phyloP scores from a whole-genome alignment of 768 basidiomycete species.

The Boletus subparvulus region DNA sequence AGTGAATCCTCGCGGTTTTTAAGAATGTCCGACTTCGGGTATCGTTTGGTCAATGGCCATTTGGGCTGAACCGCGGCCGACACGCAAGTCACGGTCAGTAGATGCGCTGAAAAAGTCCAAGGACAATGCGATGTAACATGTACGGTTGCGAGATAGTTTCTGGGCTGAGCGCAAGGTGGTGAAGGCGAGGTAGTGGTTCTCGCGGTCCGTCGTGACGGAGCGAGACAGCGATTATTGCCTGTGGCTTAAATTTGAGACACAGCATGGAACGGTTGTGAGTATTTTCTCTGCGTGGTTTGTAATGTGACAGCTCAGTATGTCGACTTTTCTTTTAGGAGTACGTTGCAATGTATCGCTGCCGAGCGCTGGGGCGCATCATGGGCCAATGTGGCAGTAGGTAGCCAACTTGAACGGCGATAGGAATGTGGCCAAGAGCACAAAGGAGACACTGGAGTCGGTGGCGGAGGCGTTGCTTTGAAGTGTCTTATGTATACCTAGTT shows the following conservation, averaged over 20 bases:
- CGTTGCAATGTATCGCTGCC: slow-evolving; percentile 60
- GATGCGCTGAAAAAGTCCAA: slow-evolving; percentile 93
- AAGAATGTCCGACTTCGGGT: slow-evolving; percentile 90
- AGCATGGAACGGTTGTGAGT: slow-evolving; percentile 79
- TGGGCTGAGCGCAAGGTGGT: slow-evolving; percentile 96
- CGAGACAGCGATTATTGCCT: slow-evolving; percentile 43
- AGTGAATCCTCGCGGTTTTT: slow-evolving; percentile 82
- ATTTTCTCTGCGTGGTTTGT: neutral
- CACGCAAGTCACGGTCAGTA: slow-evolving; percentile 82
- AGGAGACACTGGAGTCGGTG: slow-evolving; percentile 71
- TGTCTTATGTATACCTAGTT: neutral
- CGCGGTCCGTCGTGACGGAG: slow-evolving; percentile 64
- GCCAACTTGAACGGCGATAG: slow-evolving; percentile 80
- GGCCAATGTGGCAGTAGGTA: slow-evolving; percentile 78
- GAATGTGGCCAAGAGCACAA: slow-evolving; percentile 62
- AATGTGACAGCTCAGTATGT: neutral
- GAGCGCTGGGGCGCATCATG: slow-evolving; percentile 81
- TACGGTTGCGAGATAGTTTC: slow-evolving; percentile 85
- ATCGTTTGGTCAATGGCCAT: slow-evolving; percentile 90
- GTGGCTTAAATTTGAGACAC: slow-evolving; percentile 80
- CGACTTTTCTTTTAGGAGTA: slow-evolving; percentile 44
- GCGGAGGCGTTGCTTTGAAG: slow-evolving; percentile 42
- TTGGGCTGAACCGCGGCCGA: slow-evolving; percentile 87
- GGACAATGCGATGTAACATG: slow-evolving; percentile 87
- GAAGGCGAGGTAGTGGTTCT: slow-evolving; percentile 94